These are phyloP conservation scores for Puccinia coronata DNA, from an alignment of 1,284 basidiomycete species.

Conservation along the genomic window DNA sequence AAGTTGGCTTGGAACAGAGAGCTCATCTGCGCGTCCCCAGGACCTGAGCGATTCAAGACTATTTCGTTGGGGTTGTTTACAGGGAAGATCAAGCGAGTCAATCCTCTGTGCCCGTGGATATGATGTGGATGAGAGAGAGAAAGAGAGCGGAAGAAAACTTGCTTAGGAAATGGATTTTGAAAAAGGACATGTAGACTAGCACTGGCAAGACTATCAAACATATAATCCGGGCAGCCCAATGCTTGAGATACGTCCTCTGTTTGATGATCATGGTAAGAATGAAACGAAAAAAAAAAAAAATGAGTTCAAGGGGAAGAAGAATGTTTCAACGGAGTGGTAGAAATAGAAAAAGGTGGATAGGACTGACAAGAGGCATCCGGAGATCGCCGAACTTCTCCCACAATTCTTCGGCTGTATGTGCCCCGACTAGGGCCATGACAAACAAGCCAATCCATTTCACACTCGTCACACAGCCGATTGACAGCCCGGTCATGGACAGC, in stretches of 20 bases:
- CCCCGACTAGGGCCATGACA: slow-evolving; percentile 86
- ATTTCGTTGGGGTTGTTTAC: slow-evolving; percentile 58
- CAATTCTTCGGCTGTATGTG: slow-evolving; percentile 95
- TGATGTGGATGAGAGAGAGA: no score
- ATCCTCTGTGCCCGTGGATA: not conserved
- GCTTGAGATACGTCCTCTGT: slow-evolving; percentile 75
- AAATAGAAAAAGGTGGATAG: not conserved
- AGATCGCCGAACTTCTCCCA: slow-evolving; percentile 99
- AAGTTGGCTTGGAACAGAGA: slow-evolving; percentile 98
- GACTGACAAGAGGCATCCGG: slow-evolving; percentile 80
- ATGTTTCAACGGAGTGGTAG: not conserved
- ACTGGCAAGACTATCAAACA: slow-evolving; percentile 88
- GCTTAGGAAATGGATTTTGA: slow-evolving; percentile 78
- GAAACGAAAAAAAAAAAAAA: not conserved
- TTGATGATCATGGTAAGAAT: not conserved
- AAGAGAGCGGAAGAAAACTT: slow-evolving; percentile 15
- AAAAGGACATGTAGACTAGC: slow-evolving; percentile 86
- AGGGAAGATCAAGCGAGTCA: not conserved
- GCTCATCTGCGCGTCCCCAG: slow-evolving; percentile 97
- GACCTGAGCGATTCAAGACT: slow-evolving; percentile 87
- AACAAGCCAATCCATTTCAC: slow-evolving; percentile 98
- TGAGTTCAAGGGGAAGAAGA: not conserved
- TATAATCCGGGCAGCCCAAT: slow-evolving; percentile 83
- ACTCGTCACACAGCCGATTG: slow-evolving; percentile 92
- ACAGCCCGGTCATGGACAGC: slow-evolving; percentile 83